phyloP scores from a whole-genome alignment of 495 filamentous ascomycete genomes.

The Recurvomyces mirabilis region DNA sequence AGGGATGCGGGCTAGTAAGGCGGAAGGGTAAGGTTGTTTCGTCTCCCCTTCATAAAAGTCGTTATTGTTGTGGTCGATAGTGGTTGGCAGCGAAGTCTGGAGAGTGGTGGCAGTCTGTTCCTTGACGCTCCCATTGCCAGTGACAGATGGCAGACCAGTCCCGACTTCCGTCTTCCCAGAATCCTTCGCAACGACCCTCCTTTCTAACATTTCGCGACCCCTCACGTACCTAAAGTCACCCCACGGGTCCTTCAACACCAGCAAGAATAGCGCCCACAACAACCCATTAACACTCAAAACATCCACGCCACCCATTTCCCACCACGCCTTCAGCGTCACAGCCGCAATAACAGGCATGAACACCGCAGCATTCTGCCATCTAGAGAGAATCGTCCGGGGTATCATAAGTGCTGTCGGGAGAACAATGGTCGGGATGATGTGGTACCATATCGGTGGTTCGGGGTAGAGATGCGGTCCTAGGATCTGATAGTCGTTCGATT shows the following conservation, averaged over 20 bases:
- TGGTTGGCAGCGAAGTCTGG: too few relatives aligned
- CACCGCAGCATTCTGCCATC: constrained; percentile 14
- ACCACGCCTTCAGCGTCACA: constrained; percentile 12
- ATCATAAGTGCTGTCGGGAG: constrained; percentile 16
- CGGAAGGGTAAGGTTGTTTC: constrained; percentile 16
- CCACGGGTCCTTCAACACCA: constrained; percentile 14
- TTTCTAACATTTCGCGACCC: neutral
- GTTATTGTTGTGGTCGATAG: too few relatives aligned
- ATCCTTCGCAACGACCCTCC: too few relatives aligned
- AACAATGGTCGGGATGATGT: constrained; percentile 15
- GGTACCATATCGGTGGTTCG: constrained; percentile 13
- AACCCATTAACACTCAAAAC: constrained; percentile 19
- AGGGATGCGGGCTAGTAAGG: constrained; percentile 1
- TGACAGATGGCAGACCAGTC: neutral
- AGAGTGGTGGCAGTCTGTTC: neutral
- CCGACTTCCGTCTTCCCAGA: too few relatives aligned
- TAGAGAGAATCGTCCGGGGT: constrained; percentile 10
- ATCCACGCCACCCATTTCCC: constrained; percentile 14
- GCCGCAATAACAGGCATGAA: constrained; percentile 14
- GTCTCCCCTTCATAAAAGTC: too few relatives aligned
- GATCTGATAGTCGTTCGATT: constrained; percentile 15
- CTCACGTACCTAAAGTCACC: constrained; percentile 13
- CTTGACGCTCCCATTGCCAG: neutral
- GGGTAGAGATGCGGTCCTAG: constrained; percentile 16
- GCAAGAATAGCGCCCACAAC: constrained; percentile 10